A percentile compares a stretch with the other conserved stretches of the same genome.
Conservation (phyloP, 768 basidiomycete species). For the Termitomyces sp. region DNA sequence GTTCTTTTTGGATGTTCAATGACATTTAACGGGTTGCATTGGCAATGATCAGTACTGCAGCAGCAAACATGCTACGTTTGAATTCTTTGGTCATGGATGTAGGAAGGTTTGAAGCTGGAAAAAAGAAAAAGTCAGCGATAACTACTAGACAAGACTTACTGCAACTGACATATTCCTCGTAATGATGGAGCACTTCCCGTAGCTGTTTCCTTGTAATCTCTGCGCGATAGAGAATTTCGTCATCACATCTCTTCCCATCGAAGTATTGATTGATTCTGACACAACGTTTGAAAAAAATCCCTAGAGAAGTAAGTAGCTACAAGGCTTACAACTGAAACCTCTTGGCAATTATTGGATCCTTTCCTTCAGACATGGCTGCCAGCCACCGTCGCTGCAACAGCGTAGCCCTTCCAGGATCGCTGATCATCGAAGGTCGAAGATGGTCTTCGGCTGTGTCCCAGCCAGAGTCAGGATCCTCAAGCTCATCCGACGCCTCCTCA, state of each 20-base stretch:
- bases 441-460: conserved; percentile 47
- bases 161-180: conserved; percentile 76
- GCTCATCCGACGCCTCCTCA: conserved; percentile 37
- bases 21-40: not conserved
- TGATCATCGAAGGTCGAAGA: conserved; percentile 59
- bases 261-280: conserved; percentile 86
- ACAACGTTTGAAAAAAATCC: not conserved
- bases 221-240: conserved; percentile 89
- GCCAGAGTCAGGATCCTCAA: conserved; percentile 31
- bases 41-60: not conserved
- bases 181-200: conserved; percentile 76
- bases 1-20: not conserved
- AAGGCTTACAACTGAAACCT: conserved; percentile 71
- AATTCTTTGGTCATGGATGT: conserved; percentile 26
- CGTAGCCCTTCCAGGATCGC: conserved; percentile 78
- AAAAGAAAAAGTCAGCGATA: conserved; percentile 5
- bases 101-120: conserved; percentile 45
- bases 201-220: conserved; percentile 82
- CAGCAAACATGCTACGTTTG: not conserved
- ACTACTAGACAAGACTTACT: not conserved
- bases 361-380: conserved; percentile 84
- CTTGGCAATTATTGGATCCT: conserved; percentile 59
- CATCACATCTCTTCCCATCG: conserved; percentile 86
- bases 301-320: not conserved
- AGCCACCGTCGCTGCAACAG: conserved; percentile 79